Evolutionary conservation across 176 grass and related monocot genomes (phyloP).

Genomic region (Thalia dealbata): DNA sequence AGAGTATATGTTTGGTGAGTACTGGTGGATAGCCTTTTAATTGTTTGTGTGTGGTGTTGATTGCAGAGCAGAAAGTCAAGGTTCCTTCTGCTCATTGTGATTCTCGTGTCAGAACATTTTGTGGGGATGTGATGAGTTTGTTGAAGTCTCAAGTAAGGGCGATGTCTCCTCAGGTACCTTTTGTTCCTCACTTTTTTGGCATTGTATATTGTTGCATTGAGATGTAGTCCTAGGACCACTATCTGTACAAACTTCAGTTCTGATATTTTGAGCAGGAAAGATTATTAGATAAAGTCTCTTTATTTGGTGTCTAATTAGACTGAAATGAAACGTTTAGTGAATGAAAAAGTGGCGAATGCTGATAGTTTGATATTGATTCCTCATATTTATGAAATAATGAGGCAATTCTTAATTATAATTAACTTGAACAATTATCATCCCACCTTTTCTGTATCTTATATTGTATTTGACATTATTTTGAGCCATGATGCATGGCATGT

Average conservation of each 20-base stretch:
- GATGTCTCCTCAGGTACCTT: slow-evolving; percentile 59
- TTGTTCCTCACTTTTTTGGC: neutral
- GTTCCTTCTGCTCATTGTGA: slow-evolving; percentile 75
- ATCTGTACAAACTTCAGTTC: too few relatives aligned
- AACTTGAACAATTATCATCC: neutral
- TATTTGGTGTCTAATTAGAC: too few relatives aligned
- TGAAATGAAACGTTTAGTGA: too few relatives aligned
- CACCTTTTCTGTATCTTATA: neutral
- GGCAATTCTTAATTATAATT: neutral
- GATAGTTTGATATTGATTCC: too few relatives aligned
- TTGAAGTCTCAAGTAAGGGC: slow-evolving; percentile 47
- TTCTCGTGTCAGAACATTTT: slow-evolving; percentile 48
- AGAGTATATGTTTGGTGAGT: neutral
- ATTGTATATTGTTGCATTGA: too few relatives aligned
- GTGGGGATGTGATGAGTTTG: slow-evolving; percentile 58
- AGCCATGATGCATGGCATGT: too few relatives aligned
- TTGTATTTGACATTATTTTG: neutral
- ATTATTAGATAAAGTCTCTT: too few relatives aligned
- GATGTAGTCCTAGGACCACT: too few relatives aligned
- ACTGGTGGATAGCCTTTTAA: neutral
- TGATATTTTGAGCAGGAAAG: too few relatives aligned
- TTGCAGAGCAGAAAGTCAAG: slow-evolving; percentile 75
- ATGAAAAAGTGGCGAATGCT: neutral
- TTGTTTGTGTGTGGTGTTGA: slow-evolving; percentile 27
- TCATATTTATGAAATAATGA: neutral